Evolutionary conservation across 345 rosid genomes (phyloP), one percentile per base, ranked within the genome.

Genomic region (Punica granatum): DNA sequence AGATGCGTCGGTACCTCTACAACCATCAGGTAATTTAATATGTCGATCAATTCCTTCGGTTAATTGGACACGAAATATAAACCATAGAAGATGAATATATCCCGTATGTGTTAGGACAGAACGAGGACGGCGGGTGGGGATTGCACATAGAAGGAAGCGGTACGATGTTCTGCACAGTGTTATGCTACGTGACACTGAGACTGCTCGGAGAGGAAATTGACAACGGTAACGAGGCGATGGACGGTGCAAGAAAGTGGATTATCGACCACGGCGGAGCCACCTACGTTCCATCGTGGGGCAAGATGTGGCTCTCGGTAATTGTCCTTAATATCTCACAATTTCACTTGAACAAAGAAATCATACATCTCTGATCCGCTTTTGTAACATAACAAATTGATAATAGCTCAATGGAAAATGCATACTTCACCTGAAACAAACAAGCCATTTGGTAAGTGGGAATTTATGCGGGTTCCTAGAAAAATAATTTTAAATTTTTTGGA

Each of bases 61-160:
- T n/a, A n/a, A n/a, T n/a, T n/a, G 26, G 25, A 64, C 0, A 23
- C 19, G 9, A 36, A 43, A 26, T 8, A 19, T 19, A 30, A 31
- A 16, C 1, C 32, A 7, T 64, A 34, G 18, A 26, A 14, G 53
- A n/a, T n/a, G n/a, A n/a, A n/a, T n/a, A n/a, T n/a, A n/a, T n/a
- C 41, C 41, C 41, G 41, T n/a, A 37, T 37, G 41, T 11, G 44
- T 30, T 15, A 31, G 32, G 21, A 13, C 39, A 89, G 94, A 86
- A 90, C 10, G 67, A 66, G 73, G 94, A 88, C 54, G 97, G 94
- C 7, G 97, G 97, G 1, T 90, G 92, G 94, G 94, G 97, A 63
- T 54, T 90, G 3, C 97, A 90, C 66, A 76, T 90, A 51, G 97
- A 90, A 58, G 79, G 89, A 37, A 23, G 60, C 25, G 88, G 97